Conservation (phyloP, 2,329 filamentous ascomycete species). For the Neofusicoccum umdonicola region DNA sequence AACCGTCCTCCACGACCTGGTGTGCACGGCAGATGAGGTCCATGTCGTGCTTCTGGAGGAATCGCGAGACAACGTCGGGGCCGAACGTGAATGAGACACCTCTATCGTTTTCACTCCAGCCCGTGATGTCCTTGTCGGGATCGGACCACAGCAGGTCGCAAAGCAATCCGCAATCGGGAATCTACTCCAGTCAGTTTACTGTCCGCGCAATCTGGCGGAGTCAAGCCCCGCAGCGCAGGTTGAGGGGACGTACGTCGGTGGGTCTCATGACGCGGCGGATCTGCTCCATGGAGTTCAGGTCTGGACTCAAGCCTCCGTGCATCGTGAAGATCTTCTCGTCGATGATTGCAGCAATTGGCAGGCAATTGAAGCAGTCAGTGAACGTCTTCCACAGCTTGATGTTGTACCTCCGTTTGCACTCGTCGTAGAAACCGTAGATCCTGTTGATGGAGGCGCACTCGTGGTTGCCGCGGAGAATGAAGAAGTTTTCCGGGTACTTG, state of each 20-base stretch:
- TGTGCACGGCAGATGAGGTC: slow-evolving; percentile 98
- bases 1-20: slow-evolving; percentile 97
- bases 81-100: slow-evolving; percentile 99
- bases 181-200: slow-evolving; percentile 59
- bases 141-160: slow-evolving; percentile 99
- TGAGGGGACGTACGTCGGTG: slow-evolving; percentile 77
- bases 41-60: slow-evolving; percentile 99
- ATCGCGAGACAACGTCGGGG: slow-evolving; percentile 92
- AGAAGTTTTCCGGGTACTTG: slow-evolving; percentile 99
- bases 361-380: slow-evolving; percentile 98
- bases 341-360: slow-evolving; percentile 97
- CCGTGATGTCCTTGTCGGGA: slow-evolving; percentile 98
- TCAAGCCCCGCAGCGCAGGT: slow-evolving; percentile 16
- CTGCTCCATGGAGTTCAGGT: slow-evolving; percentile 99
- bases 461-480: slow-evolving; percentile 97
- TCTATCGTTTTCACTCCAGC: slow-evolving; percentile 98
- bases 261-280: slow-evolving; percentile 98
- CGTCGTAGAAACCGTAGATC: slow-evolving; percentile 99
- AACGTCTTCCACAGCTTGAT: slow-evolving; percentile 99
- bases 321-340: slow-evolving; percentile 99
- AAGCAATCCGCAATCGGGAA: slow-evolving; percentile 94
- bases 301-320: slow-evolving; percentile 95
- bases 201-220: slow-evolving; percentile 26
- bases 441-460: slow-evolving; percentile 98
- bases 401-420: slow-evolving; percentile 98